phyloP scores from a whole-genome alignment of 2,329 filamentous ascomycete genomes.

The Alternaria burnsii region DNA sequence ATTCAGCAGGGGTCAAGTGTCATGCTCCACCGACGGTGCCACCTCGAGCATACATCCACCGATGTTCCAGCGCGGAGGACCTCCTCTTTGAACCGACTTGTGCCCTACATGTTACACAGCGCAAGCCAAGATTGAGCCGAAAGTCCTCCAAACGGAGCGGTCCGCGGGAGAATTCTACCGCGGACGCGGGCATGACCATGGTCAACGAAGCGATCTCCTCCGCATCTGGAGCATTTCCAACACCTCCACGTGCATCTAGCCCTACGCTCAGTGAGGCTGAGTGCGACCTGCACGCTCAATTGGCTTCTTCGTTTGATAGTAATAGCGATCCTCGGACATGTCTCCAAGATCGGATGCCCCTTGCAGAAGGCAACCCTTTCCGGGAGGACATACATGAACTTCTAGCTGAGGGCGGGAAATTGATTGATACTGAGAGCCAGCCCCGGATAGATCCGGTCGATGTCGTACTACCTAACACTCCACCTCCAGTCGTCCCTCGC shows the following conservation, averaged over 20 bases:
- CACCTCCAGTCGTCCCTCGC: conserved; percentile 50
- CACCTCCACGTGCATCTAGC: conserved; percentile 35
- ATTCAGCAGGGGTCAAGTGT: conserved; percentile 16
- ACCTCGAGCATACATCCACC: conserved; percentile 37
- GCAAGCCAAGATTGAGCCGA: conserved; percentile 30
- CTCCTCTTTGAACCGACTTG: conserved; percentile 41
- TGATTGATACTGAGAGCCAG: conserved; percentile 13
- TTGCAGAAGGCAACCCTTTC: conserved; percentile 36
- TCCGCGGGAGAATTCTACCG: conserved; percentile 23
- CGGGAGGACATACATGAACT: conserved; percentile 26
- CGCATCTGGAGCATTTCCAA: conserved; percentile 26
- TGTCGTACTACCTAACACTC: conserved; percentile 11
- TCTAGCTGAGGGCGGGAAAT: conserved; percentile 8
- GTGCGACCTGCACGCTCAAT: conserved; percentile 46
- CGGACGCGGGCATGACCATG: conserved; percentile 29
- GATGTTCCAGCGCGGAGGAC: conserved; percentile 32
- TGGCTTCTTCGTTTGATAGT: conserved; percentile 44
- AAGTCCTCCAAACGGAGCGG: conserved; percentile 31
- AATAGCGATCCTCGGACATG: conserved; percentile 51
- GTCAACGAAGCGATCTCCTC: conserved; percentile 36
- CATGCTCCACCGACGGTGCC: conserved; percentile 26
- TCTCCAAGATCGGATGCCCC: conserved; percentile 36
- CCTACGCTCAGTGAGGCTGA: conserved; percentile 60
- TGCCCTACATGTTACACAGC: conserved; percentile 20
- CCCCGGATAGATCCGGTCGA: conserved; percentile 22